A percentile compares a stretch with the other conserved stretches of the same genome.
These are phyloP conservation scores for Senna siamea DNA, from an alignment of 306 rosid genomes.

Conservation along the genomic window DNA sequence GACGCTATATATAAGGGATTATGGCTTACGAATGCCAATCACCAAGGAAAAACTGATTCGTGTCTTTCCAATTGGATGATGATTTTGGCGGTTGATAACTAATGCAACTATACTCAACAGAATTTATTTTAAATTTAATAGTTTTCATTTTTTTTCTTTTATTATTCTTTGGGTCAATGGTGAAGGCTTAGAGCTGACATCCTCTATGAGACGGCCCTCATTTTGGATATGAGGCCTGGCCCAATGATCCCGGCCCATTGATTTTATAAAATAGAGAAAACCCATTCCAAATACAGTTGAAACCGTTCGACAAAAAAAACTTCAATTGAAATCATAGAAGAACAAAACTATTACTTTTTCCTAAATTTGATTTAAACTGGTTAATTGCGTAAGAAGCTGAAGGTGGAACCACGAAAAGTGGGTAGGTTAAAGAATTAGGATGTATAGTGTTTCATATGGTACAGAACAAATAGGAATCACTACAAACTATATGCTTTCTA, in stretches of 20 bases:
- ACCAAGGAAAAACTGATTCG: constrained; percentile 17
- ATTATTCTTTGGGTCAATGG: background rate
- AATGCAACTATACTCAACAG: background rate
- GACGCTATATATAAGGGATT: background rate
- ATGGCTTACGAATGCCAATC: background rate
- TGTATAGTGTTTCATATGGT: too few species aligned
- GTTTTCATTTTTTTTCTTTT: too few species aligned
- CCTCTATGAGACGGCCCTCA: background rate
- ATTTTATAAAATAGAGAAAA: background rate
- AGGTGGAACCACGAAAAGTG: too few species aligned
- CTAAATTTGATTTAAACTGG: too few species aligned
- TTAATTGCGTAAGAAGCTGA: too few species aligned
- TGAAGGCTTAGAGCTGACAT: background rate
- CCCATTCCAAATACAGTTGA: background rate
- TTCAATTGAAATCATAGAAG: too few species aligned
- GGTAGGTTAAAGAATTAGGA: too few species aligned
- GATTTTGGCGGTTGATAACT: background rate
- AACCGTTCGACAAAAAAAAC: background rate
- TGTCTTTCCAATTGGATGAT: background rate
- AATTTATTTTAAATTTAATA: background rate
- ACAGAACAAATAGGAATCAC: too few species aligned
- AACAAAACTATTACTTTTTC: too few species aligned
- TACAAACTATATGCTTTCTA: too few species aligned
- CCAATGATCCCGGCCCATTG: too few species aligned
- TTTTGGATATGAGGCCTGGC: background rate